phyloP scores from a whole-genome alignment of 345 rosid species.

The Mallotus nudiflorus region DNA sequence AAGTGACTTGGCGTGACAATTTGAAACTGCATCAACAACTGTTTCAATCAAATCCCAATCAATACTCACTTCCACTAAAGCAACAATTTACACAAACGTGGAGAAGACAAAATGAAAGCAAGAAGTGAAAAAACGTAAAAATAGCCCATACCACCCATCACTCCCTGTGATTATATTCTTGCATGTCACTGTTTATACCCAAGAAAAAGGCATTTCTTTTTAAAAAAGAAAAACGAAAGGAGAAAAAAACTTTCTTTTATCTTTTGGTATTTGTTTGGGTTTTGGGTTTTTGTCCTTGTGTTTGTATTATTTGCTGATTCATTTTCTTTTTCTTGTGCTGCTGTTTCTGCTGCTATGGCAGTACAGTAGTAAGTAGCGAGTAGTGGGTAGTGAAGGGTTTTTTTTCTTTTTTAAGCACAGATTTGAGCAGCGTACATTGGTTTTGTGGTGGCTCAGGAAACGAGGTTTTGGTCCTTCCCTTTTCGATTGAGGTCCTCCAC shows the following conservation, averaged over 20 bases:
- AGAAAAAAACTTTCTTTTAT: background rate
- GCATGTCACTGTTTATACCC: background rate
- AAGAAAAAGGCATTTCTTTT: no score
- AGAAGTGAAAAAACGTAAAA: background rate
- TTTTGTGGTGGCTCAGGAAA: slow-evolving; percentile 34
- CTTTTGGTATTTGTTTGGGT: background rate
- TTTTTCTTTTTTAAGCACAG: background rate
- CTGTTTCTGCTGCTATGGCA: background rate
- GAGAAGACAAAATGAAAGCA: slow-evolving; percentile 10
- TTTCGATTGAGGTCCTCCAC: slow-evolving; percentile 34
- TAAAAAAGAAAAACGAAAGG: no score
- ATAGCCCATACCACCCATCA: background rate
- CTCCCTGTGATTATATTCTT: background rate
- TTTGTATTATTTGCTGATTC: slow-evolving; percentile 2
- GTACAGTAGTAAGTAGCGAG: background rate
- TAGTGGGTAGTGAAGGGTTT: background rate
- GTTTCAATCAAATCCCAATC: background rate
- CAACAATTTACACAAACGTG: background rate
- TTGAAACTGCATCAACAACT: slow-evolving; percentile 9
- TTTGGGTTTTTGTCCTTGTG: slow-evolving; percentile 8
- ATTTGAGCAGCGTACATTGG: background rate
- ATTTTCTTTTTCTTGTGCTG: background rate
- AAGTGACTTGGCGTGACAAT: slow-evolving; percentile 21
- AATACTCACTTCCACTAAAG: background rate
- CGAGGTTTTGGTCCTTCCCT: slow-evolving; percentile 43